Evolutionary conservation across 441 rosid genomes (phyloP), one percentile per base, ranked within the genome.

Genomic region (Corymbia citriodora): DNA sequence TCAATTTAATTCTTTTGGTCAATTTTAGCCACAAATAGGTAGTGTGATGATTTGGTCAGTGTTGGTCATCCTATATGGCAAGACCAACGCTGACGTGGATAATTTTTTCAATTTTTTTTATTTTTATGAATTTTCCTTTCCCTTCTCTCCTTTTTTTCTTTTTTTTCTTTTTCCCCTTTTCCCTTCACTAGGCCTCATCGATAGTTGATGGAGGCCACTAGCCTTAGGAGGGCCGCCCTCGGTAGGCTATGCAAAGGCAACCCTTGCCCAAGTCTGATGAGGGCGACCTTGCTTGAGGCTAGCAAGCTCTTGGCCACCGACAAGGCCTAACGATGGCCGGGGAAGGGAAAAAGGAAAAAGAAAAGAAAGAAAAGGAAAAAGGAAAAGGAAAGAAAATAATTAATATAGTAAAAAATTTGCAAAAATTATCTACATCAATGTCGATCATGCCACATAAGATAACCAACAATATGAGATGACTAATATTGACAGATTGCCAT

Each of bases 51-150:
- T 59, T 17, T 59, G 5, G 0, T 59, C 1, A 4, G 1, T 0
- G 0, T 25, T 0, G 3, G 3, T 4, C 0, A 17, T 59, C 0
- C 14, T 59, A 59, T 4, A 59, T 25, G 23, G 65, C 14, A 10
- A 10, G 23, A 1, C 0, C 0, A 25, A 0, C 11, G 25, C 3
- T 4, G 0, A 25, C 2, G 0, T 23, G 4, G 25, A 59, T 14
- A 59, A 57, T 1, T 23, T 57, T 57, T 55, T 9, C 29, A 23
- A 10, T 10, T 9, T 57, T 23, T 21, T 57, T 0, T 23, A 21
- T 19, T 3, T 55, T 21, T 57, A 10, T 57, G 6, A 6, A 57
- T 57, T 57, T 57, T 57, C 9, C 59, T 19, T 55, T 57, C 23
- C 29, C 21, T 21, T 21, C 21, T 57, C 1, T 57, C 23, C 9